These are phyloP conservation scores for Candida anutae DNA, from an alignment of 1,139 yeast species.

Conservation along the genomic window DNA sequence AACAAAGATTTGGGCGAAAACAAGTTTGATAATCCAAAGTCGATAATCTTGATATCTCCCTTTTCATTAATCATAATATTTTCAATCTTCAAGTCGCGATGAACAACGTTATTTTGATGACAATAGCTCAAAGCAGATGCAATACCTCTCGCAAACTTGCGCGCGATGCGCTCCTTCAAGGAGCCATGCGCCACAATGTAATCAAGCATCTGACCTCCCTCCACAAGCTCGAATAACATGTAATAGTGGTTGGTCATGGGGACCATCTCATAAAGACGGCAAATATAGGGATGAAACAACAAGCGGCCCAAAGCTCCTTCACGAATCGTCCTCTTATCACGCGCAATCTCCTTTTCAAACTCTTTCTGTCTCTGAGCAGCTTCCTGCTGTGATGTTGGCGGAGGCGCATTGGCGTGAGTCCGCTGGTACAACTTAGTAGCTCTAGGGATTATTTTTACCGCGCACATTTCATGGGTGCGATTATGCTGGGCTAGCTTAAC, in stretches of 20 bases:
- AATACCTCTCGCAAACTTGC: slow-evolving; percentile 94
- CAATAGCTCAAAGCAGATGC: slow-evolving; percentile 92
- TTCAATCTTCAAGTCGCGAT: slow-evolving; percentile 93
- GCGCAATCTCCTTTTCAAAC: slow-evolving; percentile 77
- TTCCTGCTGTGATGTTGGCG: slow-evolving; percentile 50
- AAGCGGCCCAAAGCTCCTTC: slow-evolving; percentile 93
- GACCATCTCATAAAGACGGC: slow-evolving; percentile 87
- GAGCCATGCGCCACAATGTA: slow-evolving; percentile 96
- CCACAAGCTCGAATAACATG: slow-evolving; percentile 93
- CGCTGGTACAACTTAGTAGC: slow-evolving; percentile 72
- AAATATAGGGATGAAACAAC: slow-evolving; percentile 85
- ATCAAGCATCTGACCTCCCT: slow-evolving; percentile 97
- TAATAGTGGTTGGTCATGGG: slow-evolving; percentile 96
- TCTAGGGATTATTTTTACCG: slow-evolving; percentile 74
- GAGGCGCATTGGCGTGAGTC: slow-evolving; percentile 67
- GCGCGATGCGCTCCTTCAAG: slow-evolving; percentile 85
- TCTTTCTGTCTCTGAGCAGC: slow-evolving; percentile 60
- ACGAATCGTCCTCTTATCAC: slow-evolving; percentile 87
- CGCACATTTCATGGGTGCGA: slow-evolving; percentile 76
- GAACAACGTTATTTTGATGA: slow-evolving; percentile 90
- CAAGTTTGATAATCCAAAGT: slow-evolving; percentile 88
- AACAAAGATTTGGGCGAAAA: slow-evolving; percentile 65
- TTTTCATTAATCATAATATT: slow-evolving; percentile 89
- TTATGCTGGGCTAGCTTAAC: slow-evolving; percentile 90
- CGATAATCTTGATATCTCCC: slow-evolving; percentile 93